Evolutionary conservation across 1,139 yeast species (phyloP).

Genomic region (Candida sp.): DNA sequence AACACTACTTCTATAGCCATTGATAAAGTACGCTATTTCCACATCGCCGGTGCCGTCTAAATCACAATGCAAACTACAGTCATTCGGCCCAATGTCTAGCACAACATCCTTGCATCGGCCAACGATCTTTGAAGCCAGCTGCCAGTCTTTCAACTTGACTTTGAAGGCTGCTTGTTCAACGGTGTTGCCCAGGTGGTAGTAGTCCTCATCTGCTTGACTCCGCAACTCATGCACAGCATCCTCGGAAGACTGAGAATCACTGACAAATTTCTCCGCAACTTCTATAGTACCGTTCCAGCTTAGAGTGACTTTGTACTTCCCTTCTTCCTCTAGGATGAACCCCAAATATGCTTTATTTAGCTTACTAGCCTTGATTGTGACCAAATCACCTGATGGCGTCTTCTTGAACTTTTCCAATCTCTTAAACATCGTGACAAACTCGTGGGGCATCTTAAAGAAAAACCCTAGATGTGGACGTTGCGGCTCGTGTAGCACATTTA

Average conservation of each 20-base stretch:
- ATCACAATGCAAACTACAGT: conserved; percentile 59
- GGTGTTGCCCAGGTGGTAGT: conserved; percentile 1
- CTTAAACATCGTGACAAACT: conserved; percentile 50
- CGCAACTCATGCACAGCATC: conserved; percentile 14
- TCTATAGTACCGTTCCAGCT: conserved; percentile 59
- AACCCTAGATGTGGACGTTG: conserved; percentile 50
- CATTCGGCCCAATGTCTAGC: conserved; percentile 50
- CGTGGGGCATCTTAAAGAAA: conserved; percentile 52
- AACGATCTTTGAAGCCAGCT: conserved; percentile 55
- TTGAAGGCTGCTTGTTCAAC: conserved; percentile 39
- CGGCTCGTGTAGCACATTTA: conserved; percentile 53
- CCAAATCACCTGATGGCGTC: conserved; percentile 31
- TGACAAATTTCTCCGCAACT: conserved; percentile 29
- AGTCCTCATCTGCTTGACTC: conserved; percentile 11
- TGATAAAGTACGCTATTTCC: conserved; percentile 57
- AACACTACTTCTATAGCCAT: conserved; percentile 28
- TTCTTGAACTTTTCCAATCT: conserved; percentile 61
- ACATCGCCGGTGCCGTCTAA: conserved; percentile 60
- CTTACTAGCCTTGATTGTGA: conserved; percentile 38
- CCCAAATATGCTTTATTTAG: conserved; percentile 45
- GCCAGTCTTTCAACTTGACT: conserved; percentile 61
- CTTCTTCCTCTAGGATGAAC: conserved; percentile 58
- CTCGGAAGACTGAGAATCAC: conserved; percentile 26
- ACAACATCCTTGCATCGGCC: conserved; percentile 58
- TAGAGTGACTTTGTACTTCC: conserved; percentile 52